phyloP scores from a whole-genome alignment of 139 green algal species.

The Medakamo hakoo region DNA sequence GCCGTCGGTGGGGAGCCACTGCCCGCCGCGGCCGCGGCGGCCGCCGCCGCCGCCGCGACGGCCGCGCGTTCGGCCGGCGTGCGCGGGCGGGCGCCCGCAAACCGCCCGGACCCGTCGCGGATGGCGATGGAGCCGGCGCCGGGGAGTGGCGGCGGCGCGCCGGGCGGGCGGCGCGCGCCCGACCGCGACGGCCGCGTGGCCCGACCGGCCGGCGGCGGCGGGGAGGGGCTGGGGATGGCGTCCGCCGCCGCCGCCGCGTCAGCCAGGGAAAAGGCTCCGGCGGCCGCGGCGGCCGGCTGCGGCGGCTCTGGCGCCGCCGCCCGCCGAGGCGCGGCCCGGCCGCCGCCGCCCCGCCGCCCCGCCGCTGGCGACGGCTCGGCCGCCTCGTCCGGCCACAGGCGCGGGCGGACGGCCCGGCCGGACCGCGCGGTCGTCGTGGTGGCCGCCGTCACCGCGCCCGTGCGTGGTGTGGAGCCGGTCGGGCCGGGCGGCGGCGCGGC shows the following conservation, averaged over 20 bases:
- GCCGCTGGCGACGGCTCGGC: too few relatives aligned
- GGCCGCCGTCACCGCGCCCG: background rate
- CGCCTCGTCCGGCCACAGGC: background rate
- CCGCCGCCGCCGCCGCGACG: background rate
- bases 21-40: conserved; percentile 1
- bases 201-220: background rate
- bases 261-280: too few relatives aligned
- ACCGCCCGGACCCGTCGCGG: conserved; percentile 5
- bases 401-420: background rate
- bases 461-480: background rate
- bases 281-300: background rate
- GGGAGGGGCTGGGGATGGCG: background rate
- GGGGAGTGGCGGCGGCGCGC: background rate
- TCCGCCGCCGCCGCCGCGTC: background rate
- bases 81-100: conserved; percentile 9
- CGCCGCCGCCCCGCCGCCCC: too few relatives aligned
- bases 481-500: too few relatives aligned
- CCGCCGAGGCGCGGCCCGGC: too few relatives aligned
- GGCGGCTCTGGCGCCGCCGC: too few relatives aligned
- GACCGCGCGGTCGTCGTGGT: background rate
- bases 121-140: background rate
- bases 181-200: too few relatives aligned
- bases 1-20: background rate
- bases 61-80: conserved; percentile 9
- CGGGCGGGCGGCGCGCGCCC: conserved; percentile 1